A percentile compares a stretch with the other conserved stretches of the same genome.
Conservation (phyloP, 106 monocot genomes). For the Gastrodia elata region DNA sequence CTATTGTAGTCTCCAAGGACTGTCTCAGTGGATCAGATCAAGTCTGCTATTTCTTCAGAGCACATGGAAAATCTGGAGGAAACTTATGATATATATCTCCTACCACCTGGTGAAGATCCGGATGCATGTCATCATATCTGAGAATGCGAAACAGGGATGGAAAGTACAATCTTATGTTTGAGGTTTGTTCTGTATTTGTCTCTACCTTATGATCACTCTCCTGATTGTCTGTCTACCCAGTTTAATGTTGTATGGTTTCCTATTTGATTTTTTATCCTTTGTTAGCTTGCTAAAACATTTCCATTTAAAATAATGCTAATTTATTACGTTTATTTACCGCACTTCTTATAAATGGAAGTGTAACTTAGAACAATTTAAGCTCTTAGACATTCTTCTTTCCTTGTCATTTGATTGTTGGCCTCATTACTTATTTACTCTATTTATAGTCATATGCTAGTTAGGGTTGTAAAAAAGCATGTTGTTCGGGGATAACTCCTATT, state of each 20-base stretch:
- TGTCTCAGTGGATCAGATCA: slow-evolving; percentile 60
- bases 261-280: neutral
- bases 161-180: slow-evolving; percentile 98
- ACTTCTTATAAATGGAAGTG: neutral
- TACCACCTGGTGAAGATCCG: slow-evolving; percentile 98
- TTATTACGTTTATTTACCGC: neutral
- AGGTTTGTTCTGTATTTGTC: slow-evolving; percentile 40
- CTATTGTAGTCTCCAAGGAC: slow-evolving; percentile 64
- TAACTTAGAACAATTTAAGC: neutral
- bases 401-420: neutral
- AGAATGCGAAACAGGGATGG: slow-evolving; percentile 98
- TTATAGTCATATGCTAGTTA: no score
- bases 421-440: no score
- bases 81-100: slow-evolving; percentile 91
- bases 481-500: no score
- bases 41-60: slow-evolving; percentile 56
- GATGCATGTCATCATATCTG: slow-evolving; percentile 96
- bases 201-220: neutral
- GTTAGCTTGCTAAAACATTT: neutral
- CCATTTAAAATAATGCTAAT: neutral
- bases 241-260: neutral
- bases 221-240: neutral
- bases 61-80: slow-evolving; percentile 74
- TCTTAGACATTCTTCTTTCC: neutral
- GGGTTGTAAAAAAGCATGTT: no score